These are phyloP conservation scores for Ustilago shanxiensis DNA, from an alignment of 1,284 basidiomycete genomes.

Conservation along the genomic window DNA sequence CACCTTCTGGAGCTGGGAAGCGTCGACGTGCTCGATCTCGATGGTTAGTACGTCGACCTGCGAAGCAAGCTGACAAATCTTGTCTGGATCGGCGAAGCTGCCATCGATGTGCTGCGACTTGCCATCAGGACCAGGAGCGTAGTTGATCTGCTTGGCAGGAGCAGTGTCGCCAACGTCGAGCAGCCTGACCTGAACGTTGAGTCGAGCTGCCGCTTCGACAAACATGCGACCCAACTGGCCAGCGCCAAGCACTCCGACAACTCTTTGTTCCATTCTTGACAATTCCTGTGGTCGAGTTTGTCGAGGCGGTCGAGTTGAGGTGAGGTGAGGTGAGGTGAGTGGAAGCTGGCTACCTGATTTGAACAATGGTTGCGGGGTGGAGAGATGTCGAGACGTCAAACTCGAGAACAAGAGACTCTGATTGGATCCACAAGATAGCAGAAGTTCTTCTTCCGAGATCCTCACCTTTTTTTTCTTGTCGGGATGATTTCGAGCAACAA, in stretches of 20 bases:
- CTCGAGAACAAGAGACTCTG: conserved; percentile 5
- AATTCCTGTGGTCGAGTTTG: neutral
- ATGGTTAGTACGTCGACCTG: conserved; percentile 92
- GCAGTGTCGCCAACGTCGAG: conserved; percentile 84
- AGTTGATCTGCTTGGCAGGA: conserved; percentile 88
- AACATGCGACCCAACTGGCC: conserved; percentile 99
- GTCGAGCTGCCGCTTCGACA: conserved; percentile 86
- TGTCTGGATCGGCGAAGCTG: conserved; percentile 83
- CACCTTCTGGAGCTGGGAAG: conserved; percentile 76
- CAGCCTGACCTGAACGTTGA: conserved; percentile 88
- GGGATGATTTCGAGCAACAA: neutral
- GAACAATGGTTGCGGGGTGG: neutral
- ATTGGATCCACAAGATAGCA: conserved; percentile 1
- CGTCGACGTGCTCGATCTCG: conserved; percentile 98
- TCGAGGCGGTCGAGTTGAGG: neutral
- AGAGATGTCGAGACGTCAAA: neutral
- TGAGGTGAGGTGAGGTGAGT: neutral
- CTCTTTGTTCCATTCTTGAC: conserved; percentile 51
- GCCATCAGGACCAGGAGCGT: conserved; percentile 47
- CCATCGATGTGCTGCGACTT: conserved; percentile 82
- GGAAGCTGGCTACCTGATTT: too few relatives aligned
- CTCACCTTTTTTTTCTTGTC: neutral
- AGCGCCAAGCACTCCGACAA: conserved; percentile 76
- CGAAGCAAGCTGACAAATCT: conserved; percentile 83
- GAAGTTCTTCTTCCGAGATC: conserved; percentile 3